Base-by-base conservation (phyloP, 2,329 filamentous ascomycete species). In the Verticillium isaacii region DNA sequence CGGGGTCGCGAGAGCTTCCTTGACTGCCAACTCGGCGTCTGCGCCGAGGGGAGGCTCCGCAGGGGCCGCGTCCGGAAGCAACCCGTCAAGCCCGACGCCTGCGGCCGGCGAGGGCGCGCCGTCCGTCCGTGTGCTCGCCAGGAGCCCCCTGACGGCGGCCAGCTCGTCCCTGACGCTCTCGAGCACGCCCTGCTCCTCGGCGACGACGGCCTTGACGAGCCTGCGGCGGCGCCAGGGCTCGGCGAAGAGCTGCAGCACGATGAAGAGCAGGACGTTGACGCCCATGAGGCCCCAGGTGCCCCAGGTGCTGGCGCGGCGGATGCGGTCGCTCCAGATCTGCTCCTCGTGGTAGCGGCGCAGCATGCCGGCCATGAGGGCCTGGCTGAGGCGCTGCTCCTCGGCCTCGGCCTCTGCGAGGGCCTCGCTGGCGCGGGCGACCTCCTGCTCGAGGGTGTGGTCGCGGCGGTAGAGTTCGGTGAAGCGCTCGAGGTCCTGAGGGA, bases 281-380 rank as follows among this genome's bases (percentile, higher is more conserved):
- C 94, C 94, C 95, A 99, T 99, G 64, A 99, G 79, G 0, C 94
- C 95, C 88, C 96, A 98, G 0, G 95, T 99, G 39, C 96, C 94
- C 95, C 95, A 99, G 0, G 95, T 99, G 73, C 91, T 95, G 82
- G 97, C 97, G 66, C 95, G 84, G 39, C 95, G 85, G 72, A 99
- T 99, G 69, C 96, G 94, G 74, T 99, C 95, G 72, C 92, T 96
- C 95, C 95, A 99, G 61, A 99, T 96, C 79, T 99, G 95, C 79
- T 99, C 95, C 78, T 99, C 95, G 75, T 99, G 95, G 76, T 99
- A 99, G 64, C 96, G 87, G 64, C 90, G 90, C 59, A 97, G 80
- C 68, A 98, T 97, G 58, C 89, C 88, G 64, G 89, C 88, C 72
- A 90, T 94, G 60, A 99, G 80, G 69, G 88, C 85, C 59, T 88